These are phyloP conservation scores for Emmonsia crescens DNA, from an alignment of 2,329 filamentous ascomycete species.

Conservation along the genomic window DNA sequence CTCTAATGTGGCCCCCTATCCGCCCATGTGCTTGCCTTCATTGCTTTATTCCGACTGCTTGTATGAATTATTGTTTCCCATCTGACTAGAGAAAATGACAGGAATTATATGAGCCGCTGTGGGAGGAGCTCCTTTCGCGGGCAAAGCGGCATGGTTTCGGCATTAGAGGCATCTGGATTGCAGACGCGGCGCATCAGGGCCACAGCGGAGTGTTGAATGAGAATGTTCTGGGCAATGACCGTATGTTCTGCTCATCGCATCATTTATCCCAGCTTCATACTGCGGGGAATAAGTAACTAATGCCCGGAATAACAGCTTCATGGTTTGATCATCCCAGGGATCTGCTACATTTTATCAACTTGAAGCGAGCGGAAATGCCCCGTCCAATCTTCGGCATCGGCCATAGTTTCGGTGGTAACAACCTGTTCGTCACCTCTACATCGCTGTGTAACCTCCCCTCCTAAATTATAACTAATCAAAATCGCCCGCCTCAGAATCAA, in stretches of 20 bases:
- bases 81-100: slow-evolving; percentile 24
- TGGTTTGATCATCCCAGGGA: slow-evolving; percentile 84
- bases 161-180: slow-evolving; percentile 79
- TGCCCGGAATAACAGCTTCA: slow-evolving; percentile 44
- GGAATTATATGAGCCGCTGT: slow-evolving; percentile 88
- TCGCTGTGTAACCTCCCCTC: background rate
- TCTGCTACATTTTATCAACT: slow-evolving; percentile 73
- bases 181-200: slow-evolving; percentile 79
- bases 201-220: slow-evolving; percentile 70
- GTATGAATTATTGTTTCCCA: background rate
- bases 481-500: slow-evolving; percentile 38
- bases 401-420: slow-evolving; percentile 76
- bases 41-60: background rate
- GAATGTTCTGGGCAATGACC: slow-evolving; percentile 67
- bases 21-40: background rate
- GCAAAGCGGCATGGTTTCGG: slow-evolving; percentile 51
- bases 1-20: background rate
- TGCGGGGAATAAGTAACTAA: slow-evolving; percentile 10
- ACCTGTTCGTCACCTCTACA: slow-evolving; percentile 39
- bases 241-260: slow-evolving; percentile 38
- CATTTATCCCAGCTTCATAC: background rate
- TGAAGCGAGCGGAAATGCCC: slow-evolving; percentile 67
- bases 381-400: slow-evolving; percentile 75
- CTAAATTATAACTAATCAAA: slow-evolving; percentile 2
- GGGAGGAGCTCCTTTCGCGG: slow-evolving; percentile 63